These are phyloP conservation scores for Quercus rubra DNA, from an alignment of 306 rosid species.

Conservation along the genomic window DNA sequence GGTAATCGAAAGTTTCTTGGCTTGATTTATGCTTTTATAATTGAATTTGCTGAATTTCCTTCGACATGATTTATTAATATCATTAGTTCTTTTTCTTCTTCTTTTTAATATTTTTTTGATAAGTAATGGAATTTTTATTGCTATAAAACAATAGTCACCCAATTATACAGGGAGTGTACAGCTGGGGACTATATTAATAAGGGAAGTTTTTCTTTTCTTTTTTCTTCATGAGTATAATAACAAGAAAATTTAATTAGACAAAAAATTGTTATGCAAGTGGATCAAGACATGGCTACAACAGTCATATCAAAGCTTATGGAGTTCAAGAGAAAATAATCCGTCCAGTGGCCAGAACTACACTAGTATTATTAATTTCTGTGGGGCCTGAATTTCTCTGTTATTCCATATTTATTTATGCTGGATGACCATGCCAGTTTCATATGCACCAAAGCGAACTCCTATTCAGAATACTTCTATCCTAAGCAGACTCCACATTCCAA, in stretches of 20 bases:
- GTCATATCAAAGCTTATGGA: background rate
- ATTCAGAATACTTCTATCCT: background rate
- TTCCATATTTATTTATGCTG: background rate
- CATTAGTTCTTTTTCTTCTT: background rate
- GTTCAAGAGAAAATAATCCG: background rate
- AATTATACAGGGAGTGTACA: no score
- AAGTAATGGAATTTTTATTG: no score
- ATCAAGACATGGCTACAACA: background rate
- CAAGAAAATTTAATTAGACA: background rate
- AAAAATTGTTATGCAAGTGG: background rate
- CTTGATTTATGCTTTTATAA: background rate
- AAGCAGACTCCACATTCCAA: background rate
- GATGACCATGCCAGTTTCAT: background rate
- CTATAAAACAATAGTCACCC: no score
- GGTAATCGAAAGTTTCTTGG: constrained; percentile 42
- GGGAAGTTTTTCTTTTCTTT: no score
- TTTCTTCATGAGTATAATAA: background rate
- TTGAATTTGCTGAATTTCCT: constrained; percentile 15
- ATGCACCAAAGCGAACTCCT: background rate
- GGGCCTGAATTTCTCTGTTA: background rate
- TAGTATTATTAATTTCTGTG: background rate
- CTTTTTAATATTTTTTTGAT: background rate
- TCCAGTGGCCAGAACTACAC: background rate
- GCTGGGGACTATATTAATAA: no score
- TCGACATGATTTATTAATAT: background rate